Evolutionary conservation across 1,284 basidiomycete genomes (phyloP).

Genomic region (Apiotrichum gamsii): DNA sequence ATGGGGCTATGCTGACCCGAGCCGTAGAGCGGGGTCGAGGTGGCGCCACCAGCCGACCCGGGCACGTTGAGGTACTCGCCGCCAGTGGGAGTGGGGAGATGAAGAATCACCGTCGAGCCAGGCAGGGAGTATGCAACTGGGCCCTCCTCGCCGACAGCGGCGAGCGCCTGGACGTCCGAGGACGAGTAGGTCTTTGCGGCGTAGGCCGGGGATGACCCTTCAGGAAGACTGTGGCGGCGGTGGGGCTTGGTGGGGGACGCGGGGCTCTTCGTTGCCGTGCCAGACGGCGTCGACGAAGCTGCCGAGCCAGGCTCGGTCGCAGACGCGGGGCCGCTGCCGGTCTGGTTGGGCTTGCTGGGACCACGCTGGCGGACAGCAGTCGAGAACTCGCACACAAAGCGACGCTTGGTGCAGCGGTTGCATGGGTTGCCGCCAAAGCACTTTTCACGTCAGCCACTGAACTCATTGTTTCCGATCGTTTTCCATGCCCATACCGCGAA

Average conservation of each 20-base stretch:
- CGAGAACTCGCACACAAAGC: constrained; percentile 21
- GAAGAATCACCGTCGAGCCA: constrained; percentile 5
- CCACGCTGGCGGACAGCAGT: constrained; percentile 19
- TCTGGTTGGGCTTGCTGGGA: constrained; percentile 13
- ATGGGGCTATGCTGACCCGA: too few relatives aligned
- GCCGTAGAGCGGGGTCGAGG: background rate
- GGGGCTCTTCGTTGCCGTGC: background rate
- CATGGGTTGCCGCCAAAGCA: constrained; percentile 22
- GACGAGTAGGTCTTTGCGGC: constrained; percentile 13
- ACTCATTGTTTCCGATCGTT: too few relatives aligned
- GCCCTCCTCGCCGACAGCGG: constrained; percentile 3
- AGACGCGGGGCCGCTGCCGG: background rate
- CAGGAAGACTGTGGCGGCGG: constrained; percentile 17
- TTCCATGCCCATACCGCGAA: background rate
- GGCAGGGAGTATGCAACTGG: constrained; percentile 3
- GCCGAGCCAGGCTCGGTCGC: background rate
- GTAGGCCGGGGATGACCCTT: background rate
- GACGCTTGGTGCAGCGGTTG: constrained; percentile 20
- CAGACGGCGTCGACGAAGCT: background rate
- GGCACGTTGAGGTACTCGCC: constrained; percentile 13
- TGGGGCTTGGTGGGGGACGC: constrained; percentile 1
- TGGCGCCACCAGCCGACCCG: background rate
- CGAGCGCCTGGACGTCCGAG: constrained; percentile 8
- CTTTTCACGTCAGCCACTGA: constrained; percentile 7
- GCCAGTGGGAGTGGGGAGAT: constrained; percentile 7